Evolutionary conservation across 352 stramenopile genomes (phyloP).

Genomic region (Saprolegnia parasitica): DNA sequence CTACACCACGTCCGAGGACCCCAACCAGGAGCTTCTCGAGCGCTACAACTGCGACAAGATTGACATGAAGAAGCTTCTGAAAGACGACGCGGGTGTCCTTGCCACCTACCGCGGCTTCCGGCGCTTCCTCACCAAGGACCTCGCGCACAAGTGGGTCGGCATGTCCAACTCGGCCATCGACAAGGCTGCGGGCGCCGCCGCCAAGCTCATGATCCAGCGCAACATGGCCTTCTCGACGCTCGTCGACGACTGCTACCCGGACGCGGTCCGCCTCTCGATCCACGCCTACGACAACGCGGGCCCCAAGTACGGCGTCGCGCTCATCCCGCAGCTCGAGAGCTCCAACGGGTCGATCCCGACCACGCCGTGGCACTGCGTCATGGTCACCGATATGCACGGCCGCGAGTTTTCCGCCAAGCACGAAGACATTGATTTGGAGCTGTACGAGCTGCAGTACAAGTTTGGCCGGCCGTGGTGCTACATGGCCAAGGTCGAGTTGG

Average conservation of each 20-base stretch:
- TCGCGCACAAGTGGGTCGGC: slow-evolving; percentile 2
- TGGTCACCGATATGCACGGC: slow-evolving; percentile 16
- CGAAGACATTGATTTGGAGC: slow-evolving; percentile 15
- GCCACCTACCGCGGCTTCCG: slow-evolving; percentile 13
- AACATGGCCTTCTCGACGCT: slow-evolving; percentile 24
- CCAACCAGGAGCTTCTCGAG: slow-evolving; percentile 18
- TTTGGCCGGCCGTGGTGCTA: slow-evolving; percentile 27
- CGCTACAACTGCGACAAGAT: slow-evolving; percentile 10
- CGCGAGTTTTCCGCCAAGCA: slow-evolving; percentile 12
- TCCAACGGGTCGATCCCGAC: slow-evolving; percentile 5
- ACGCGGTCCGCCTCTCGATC: slow-evolving; percentile 3
- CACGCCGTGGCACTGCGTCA: slow-evolving; percentile 30
- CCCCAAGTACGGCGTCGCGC: slow-evolving; percentile 28
- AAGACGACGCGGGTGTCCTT: background rate
- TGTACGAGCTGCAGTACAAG: slow-evolving; percentile 29
- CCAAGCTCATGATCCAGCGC: slow-evolving; percentile 25
- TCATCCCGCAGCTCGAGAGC: slow-evolving; percentile 11
- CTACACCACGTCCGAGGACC: slow-evolving; percentile 5
- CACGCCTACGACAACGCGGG: slow-evolving; percentile 31
- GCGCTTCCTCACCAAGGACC: slow-evolving; percentile 18
- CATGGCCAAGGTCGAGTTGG: background rate
- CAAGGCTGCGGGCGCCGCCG: slow-evolving; percentile 12
- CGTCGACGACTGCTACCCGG: slow-evolving; percentile 7
- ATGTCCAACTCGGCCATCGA: slow-evolving; percentile 8
- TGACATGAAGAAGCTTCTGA: slow-evolving; percentile 17